These are phyloP conservation scores for Nephelium lappaceum DNA, from an alignment of 345 rosid genomes.

Conservation along the genomic window DNA sequence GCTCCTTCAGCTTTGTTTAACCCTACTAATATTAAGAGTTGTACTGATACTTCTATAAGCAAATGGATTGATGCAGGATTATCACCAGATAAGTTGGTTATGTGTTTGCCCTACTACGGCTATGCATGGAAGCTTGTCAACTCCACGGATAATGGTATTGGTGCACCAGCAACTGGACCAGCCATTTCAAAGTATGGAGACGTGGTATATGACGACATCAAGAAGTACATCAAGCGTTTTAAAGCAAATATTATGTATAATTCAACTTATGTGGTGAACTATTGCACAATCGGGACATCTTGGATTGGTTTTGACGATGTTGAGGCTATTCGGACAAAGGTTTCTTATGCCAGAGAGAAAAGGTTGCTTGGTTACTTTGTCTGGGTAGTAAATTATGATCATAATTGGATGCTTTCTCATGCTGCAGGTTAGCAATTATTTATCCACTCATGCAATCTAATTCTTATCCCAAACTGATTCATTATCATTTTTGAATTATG, in stretches of 20 bases:
- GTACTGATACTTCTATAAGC: too few species aligned
- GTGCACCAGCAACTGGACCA: constrained; percentile 26
- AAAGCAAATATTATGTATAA: constrained; percentile 33
- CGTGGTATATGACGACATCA: constrained; percentile 25
- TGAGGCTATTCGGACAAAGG: constrained; percentile 39
- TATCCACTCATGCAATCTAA: too few species aligned
- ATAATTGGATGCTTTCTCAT: too few species aligned
- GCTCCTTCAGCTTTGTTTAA: background rate
- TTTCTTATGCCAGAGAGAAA: constrained; percentile 39
- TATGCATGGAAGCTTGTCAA: constrained; percentile 19
- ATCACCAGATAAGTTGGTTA: constrained; percentile 13
- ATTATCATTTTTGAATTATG: too few species aligned
- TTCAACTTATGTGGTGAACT: constrained; percentile 36
- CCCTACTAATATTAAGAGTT: too few species aligned
- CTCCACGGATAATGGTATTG: background rate
- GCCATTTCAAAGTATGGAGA: constrained; percentile 6
- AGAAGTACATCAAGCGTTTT: constrained; percentile 25
- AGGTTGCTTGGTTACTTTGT: constrained; percentile 40
- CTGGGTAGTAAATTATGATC: constrained; percentile 17
- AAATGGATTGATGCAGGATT: constrained; percentile 11
- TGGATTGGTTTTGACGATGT: constrained; percentile 57
- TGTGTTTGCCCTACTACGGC: constrained; percentile 26
- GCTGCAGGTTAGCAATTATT: too few species aligned
- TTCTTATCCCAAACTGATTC: too few species aligned
- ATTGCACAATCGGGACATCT: constrained; percentile 12